These are phyloP conservation scores for Cornus kousa DNA, from an alignment of 148 eudicot genomes.

Conservation along the genomic window DNA sequence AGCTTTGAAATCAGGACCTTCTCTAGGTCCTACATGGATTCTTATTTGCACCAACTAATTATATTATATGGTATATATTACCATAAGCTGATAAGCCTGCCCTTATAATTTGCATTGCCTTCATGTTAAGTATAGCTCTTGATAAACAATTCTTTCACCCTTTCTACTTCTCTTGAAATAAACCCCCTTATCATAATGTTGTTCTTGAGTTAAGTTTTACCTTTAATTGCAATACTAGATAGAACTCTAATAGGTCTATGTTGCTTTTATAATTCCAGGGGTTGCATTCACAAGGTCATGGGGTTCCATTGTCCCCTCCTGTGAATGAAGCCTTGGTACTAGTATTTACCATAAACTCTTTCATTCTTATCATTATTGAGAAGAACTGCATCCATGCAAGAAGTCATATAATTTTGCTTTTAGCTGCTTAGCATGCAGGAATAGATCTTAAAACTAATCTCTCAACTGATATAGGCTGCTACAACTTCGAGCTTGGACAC, in stretches of 20 bases:
- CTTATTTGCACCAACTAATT: background rate
- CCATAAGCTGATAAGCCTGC: background rate
- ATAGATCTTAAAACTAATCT: constrained; percentile 8
- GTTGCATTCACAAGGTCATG: no score
- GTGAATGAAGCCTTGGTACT: constrained; percentile 30
- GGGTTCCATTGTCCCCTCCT: constrained; percentile 11
- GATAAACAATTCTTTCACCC: no score
- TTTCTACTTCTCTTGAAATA: no score
- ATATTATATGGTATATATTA: background rate
- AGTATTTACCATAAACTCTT: background rate
- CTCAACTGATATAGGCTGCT: constrained; percentile 41
- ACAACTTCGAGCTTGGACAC: constrained; percentile 64
- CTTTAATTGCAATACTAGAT: background rate
- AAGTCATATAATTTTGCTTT: background rate
- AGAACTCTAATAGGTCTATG: constrained; percentile 1
- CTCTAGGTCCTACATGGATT: background rate
- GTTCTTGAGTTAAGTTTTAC: background rate
- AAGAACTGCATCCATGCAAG: background rate
- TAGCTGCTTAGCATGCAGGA: background rate
- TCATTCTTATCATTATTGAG: background rate
- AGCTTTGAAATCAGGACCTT: background rate
- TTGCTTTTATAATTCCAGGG: no score
- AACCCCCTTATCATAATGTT: no score
- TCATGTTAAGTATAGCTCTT: background rate
- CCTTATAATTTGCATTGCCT: background rate